Evolutionary conservation across 257 asterid genomes (phyloP), one percentile per base, ranked within the genome.

Genomic region (Apocynum venetum): DNA sequence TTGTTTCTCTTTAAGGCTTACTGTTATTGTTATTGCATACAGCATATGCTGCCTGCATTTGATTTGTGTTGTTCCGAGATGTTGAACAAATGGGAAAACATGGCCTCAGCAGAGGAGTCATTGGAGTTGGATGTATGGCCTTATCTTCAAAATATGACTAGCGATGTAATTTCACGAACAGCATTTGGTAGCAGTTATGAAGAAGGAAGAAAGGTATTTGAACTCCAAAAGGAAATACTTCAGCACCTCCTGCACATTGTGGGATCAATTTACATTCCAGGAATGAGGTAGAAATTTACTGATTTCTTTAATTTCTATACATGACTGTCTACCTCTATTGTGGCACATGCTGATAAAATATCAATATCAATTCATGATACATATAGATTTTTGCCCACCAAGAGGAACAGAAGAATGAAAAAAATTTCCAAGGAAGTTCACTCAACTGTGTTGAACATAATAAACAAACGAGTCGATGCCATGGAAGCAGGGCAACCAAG

Each of bases 1-100:
- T 25, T 25, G 31, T 25, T 25, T 25, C 31, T 25, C 31, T 25
- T 25, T 25, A 25, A 25, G 31, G 31, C 31, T 25, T 25, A 25
- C 31, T 25, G 31, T 25, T 0, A 25, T 25, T 25, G 31, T 46
- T 46, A 40, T 53, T 53, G 43, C 12, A 14, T 36, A 38, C 79
- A 86, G 89, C 66, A n/a, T 67, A 82, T 88, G 91, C 44, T 86
- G 72, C 88, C 89, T 7, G 80, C 87, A 5, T 88, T 88, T 71
- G 53, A 80, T 70, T 31, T 75, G 60, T 80, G 88, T 71, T 84
- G 88, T 41, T 1, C 53, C 10, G 89, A 86, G 13, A 82, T 86
- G 88, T 14, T 88, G 76, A 78, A 73, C 78, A 84, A 85, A 81
- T 87, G 91, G 89, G 87, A 79, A 6, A 43, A 72, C 4, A 74